Evolutionary conservation across 192 early-diverging fungal species (phyloP), one percentile per base, ranked within the genome.

Genomic region (Radiomyces spectabilis): DNA sequence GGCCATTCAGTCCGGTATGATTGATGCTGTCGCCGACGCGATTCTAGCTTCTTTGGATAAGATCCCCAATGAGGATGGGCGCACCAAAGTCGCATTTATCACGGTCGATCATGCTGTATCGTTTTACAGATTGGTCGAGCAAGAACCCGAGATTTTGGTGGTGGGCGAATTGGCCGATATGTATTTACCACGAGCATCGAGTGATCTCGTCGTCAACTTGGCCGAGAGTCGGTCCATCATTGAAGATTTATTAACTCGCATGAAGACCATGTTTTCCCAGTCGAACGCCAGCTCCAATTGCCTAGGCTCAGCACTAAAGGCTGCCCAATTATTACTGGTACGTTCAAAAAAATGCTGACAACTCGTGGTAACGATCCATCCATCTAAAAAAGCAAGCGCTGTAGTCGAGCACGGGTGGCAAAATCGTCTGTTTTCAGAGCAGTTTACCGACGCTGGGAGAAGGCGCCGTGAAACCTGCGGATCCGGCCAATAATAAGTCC

Each of bases 121-220:
- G 58, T 98, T 98, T 67, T 96, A 97, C 73, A 95, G 92, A 53
- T 65, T 98, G 52, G 62, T 57, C 32, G 78, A 92, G 15, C 89
- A 93, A 30, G 86, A 93, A 61, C 83, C 91, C 5, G 91, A 94
- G 59, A 94, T 97, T 89, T 75, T 98, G 72, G 88, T 95, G 27
- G 91, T 97, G 1, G 79, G 86, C 0, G 95, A 98, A 58, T 66
- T 97, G 33, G 57, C 75, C 18, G 93, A 98, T 53, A 80, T 98
- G 37, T 98, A 95, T 80, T 85, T 95, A 21, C 95, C 95, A 30
- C 21, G 39, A 30, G 25, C 44, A 38, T 29, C 56, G 26, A 59
- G 31, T 5, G 60, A 63, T 48, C 27, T 55, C 13, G 26, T 67
- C 29, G 43, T 56, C 24, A 54, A 46, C 42, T 31, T 57, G 21